Conservation (phyloP, 495 filamentous ascomycete genomes). For the Trichocladium uniseriatum region DNA sequence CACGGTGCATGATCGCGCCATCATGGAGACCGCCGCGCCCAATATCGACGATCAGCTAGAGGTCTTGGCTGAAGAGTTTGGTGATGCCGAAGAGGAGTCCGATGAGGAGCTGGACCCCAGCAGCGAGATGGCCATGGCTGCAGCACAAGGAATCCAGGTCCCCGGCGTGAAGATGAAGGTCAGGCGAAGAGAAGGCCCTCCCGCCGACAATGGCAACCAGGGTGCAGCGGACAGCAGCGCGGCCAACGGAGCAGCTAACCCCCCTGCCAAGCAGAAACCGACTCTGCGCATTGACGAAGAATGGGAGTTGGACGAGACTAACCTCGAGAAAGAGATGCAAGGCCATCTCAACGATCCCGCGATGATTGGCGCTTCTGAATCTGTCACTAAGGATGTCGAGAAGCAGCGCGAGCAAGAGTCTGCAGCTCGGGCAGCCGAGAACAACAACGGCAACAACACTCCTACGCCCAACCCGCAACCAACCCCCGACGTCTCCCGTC, state of each 20-base stretch:
- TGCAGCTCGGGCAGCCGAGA: not conserved
- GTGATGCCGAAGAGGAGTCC: conserved; percentile 28
- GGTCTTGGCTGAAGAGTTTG: conserved; percentile 26
- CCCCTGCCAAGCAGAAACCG: conserved; percentile 9
- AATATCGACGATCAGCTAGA: conserved; percentile 16
- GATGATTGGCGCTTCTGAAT: conserved; percentile 33
- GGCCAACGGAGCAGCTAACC: not conserved
- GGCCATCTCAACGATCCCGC: conserved; percentile 37
- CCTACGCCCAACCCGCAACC: not conserved
- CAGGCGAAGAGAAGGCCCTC: not conserved
- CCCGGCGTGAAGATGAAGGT: conserved; percentile 15
- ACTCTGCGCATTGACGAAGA: conserved; percentile 32
- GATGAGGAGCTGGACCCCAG: conserved; percentile 24
- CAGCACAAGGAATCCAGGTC: conserved; percentile 22
- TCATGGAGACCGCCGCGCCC: not conserved
- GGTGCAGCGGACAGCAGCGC: not conserved
- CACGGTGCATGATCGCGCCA: conserved; percentile 1
- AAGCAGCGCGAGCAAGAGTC: conserved; percentile 18
- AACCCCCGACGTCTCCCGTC: not conserved
- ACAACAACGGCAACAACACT: not conserved
- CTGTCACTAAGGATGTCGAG: conserved; percentile 24
- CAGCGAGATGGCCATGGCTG: conserved; percentile 28
- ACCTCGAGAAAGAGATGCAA: conserved; percentile 44
- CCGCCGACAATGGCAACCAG: not conserved
- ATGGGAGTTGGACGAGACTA: conserved; percentile 41